Percentiles rank a stretch among this genome's conserved stretches.
Evolutionary conservation across 2,329 filamentous ascomycete genomes (phyloP).

Genomic region (Ascochyta rabiei): DNA sequence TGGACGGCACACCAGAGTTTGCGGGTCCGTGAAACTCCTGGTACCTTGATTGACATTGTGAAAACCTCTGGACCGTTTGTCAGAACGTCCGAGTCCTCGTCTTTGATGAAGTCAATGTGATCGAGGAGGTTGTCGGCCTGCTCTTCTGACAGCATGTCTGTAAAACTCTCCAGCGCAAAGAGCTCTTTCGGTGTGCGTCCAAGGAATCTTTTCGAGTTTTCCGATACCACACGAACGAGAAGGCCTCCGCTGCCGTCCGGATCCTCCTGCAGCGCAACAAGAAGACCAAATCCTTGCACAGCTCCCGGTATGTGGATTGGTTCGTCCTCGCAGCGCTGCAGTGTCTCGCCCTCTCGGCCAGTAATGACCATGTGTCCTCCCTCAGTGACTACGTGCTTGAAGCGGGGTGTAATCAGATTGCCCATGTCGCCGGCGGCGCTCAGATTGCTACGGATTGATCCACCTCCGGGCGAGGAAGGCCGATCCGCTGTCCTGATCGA

Average conservation of each 20-base stretch:
- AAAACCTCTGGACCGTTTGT: conserved; percentile 86
- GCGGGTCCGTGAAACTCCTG: conserved; percentile 57
- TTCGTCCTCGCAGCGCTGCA: conserved; percentile 88
- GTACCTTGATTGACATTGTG: conserved; percentile 71
- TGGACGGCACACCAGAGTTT: conserved; percentile 92
- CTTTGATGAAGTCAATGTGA: conserved; percentile 85
- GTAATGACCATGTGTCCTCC: conserved; percentile 84
- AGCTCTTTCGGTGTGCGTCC: conserved; percentile 79
- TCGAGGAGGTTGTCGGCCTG: conserved; percentile 83
- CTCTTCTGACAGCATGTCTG: conserved; percentile 83
- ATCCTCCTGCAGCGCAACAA: conserved; percentile 76
- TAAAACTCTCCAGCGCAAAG: conserved; percentile 75
- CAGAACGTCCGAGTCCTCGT: conserved; percentile 77
- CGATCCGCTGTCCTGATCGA: conserved; percentile 28
- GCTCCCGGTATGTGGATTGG: conserved; percentile 87
- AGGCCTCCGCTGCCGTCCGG: conserved; percentile 65
- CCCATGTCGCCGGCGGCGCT: conserved; percentile 52
- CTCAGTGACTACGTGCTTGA: conserved; percentile 77
- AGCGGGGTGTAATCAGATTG: conserved; percentile 71
- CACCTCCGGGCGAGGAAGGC: conserved; percentile 31
- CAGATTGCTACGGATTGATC: conserved; percentile 43
- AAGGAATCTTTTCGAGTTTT: conserved; percentile 77
- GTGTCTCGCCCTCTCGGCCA: conserved; percentile 70
- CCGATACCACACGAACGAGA: conserved; percentile 74
- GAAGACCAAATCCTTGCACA: conserved; percentile 77